A percentile compares a stretch with the other conserved stretches of the same genome.
Evolutionary conservation across 768 basidiomycete genomes (phyloP).

Genomic region (Amanita subjunquillea): DNA sequence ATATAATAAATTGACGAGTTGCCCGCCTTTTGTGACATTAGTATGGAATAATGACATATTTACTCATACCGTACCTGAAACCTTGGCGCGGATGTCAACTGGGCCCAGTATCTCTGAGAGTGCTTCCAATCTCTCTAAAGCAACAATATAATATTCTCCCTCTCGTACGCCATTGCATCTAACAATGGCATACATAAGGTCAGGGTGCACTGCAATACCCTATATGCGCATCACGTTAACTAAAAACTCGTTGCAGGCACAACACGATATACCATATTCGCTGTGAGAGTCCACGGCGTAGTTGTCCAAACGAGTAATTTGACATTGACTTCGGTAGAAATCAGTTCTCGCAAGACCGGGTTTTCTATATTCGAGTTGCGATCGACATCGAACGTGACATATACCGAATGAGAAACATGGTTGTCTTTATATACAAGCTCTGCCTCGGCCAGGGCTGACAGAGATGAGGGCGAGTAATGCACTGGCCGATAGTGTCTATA

Average conservation of each 20-base stretch:
- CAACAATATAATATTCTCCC: constrained; percentile 31
- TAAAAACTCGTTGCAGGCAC: neutral
- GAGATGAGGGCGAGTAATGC: constrained; percentile 91
- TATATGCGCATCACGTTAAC: constrained; percentile 18
- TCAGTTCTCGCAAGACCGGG: constrained; percentile 19
- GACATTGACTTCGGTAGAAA: constrained; percentile 22
- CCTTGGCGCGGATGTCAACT: constrained; percentile 22
- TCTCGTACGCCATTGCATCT: constrained; percentile 12
- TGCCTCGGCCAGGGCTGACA: constrained; percentile 90
- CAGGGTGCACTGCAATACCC: constrained; percentile 83
- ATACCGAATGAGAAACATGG: constrained; percentile 82
- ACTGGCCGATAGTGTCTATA: constrained; percentile 84
- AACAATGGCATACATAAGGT: constrained; percentile 56
- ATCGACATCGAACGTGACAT: constrained; percentile 69
- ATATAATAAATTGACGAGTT: constrained; percentile 55
- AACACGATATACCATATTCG: constrained; percentile 68
- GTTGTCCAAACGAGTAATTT: constrained; percentile 90
- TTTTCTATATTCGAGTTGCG: constrained; percentile 11
- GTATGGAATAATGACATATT: neutral
- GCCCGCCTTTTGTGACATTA: constrained; percentile 23
- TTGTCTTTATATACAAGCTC: constrained; percentile 87
- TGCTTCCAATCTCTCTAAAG: constrained; percentile 37
- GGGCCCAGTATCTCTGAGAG: constrained; percentile 25
- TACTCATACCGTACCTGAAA: constrained; percentile 22
- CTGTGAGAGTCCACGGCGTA: constrained; percentile 93